Conservation (phyloP, 495 filamentous ascomycete genomes). For the Annulohypoxylon moriforme region DNA sequence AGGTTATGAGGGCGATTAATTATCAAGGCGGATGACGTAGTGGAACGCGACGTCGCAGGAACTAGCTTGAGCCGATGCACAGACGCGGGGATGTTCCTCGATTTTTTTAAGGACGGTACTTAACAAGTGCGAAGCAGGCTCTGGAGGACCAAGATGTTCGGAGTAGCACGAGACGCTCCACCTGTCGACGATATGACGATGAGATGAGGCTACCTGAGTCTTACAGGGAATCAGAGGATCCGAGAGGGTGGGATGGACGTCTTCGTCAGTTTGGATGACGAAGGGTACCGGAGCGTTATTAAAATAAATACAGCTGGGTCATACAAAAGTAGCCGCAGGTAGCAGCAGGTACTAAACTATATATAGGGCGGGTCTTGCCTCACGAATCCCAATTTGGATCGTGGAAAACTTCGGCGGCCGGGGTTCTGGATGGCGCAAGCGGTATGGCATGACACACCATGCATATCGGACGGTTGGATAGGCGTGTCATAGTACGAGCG, state of each 20-base stretch:
- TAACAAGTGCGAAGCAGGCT: background rate
- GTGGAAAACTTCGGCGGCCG: constrained; percentile 26
- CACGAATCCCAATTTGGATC: constrained; percentile 22
- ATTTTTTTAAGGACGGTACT: background rate
- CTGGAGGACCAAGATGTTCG: background rate
- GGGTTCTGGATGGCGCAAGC: constrained; percentile 28
- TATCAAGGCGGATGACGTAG: constrained; percentile 21
- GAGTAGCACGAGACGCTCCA: background rate
- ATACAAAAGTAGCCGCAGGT: constrained; percentile 1
- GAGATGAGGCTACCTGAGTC: background rate
- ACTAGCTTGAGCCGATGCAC: background rate
- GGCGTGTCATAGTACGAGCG: constrained; percentile 17
- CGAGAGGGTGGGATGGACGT: background rate
- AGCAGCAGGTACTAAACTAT: constrained; percentile 21
- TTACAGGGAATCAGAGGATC: background rate
- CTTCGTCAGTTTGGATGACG: background rate
- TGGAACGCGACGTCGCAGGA: constrained; percentile 12
- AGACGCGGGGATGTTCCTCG: background rate
- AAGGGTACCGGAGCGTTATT: background rate
- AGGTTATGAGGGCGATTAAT: background rate
- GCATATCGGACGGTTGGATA: constrained; percentile 28
- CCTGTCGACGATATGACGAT: background rate
- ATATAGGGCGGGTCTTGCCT: constrained; percentile 29
- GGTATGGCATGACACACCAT: constrained; percentile 33
- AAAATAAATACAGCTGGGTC: constrained; percentile 8